Evolutionary conservation across 2,329 filamentous ascomycete genomes (phyloP).

Genomic region (Cladobotryum mycophilum): DNA sequence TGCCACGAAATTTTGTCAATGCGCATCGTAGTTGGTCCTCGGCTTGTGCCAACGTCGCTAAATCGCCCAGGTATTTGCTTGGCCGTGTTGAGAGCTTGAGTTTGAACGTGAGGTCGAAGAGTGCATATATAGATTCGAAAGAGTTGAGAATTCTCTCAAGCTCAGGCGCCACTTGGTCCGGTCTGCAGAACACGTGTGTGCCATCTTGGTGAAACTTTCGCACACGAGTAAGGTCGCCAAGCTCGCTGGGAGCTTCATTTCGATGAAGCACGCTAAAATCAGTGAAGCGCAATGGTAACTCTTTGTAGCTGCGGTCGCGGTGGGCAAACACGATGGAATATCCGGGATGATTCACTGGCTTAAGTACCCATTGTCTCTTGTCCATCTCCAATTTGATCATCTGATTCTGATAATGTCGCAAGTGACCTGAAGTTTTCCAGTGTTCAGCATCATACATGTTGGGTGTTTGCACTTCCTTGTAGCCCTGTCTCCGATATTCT

Average conservation of each 20-base stretch:
- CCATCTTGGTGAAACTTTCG: slow-evolving; percentile 95
- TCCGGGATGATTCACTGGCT: slow-evolving; percentile 98
- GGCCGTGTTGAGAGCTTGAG: slow-evolving; percentile 86
- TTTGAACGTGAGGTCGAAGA: slow-evolving; percentile 67
- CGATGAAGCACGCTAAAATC: slow-evolving; percentile 94
- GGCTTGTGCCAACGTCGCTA: slow-evolving; percentile 82
- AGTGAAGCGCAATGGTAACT: slow-evolving; percentile 85
- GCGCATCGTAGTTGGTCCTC: slow-evolving; percentile 74
- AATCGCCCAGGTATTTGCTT: slow-evolving; percentile 81
- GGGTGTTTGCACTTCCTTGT: slow-evolving; percentile 90
- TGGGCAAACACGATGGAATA: slow-evolving; percentile 86
- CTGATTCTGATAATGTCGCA: slow-evolving; percentile 79
- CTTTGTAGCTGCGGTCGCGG: slow-evolving; percentile 73
- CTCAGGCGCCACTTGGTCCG: slow-evolving; percentile 31
- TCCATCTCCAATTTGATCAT: slow-evolving; percentile 75
- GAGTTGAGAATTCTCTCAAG: slow-evolving; percentile 86
- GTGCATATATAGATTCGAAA: slow-evolving; percentile 64
- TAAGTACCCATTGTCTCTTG: slow-evolving; percentile 67
- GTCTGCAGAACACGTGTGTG: slow-evolving; percentile 82
- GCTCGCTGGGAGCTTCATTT: slow-evolving; percentile 88
- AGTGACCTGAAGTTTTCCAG: slow-evolving; percentile 94
- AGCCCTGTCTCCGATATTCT: slow-evolving; percentile 89
- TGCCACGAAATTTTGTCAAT: slow-evolving; percentile 69
- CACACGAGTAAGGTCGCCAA: slow-evolving; percentile 85
- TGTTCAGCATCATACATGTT: slow-evolving; percentile 89